Evolutionary conservation across 495 filamentous ascomycete genomes (phyloP), one percentile per base, ranked within the genome.

Genomic region (Talaromyces borbonicus): DNA sequence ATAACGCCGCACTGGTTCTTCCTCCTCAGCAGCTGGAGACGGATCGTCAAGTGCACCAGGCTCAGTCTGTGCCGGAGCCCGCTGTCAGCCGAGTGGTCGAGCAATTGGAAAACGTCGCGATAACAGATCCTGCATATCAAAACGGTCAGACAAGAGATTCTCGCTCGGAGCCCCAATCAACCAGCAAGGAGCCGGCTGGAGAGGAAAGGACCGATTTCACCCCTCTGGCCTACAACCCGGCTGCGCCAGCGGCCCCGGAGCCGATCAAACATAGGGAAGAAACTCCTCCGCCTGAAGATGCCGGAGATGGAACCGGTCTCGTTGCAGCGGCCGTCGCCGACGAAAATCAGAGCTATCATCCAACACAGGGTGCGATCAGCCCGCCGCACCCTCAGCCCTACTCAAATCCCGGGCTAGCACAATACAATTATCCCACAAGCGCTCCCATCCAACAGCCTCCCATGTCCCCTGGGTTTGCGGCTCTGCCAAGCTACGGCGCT

Each of bases 151-250:
- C 68, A 0, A 68, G 55, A 32, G 67, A 70, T 43, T 74, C 75
- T 20, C 55, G 63, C 26, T 58, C 66, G 0, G 56, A 66, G n/a
- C 52, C 62, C 22, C 58, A 65, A 33, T 68, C 67, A 35, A 66
- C 58, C 51, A 53, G 52, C 22, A 49, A 63, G 19, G 60, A 69
- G 20, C 58, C 62, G 27, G 56, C 61, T 20, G 59, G 61, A 3
- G 55, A 57, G 32, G 49, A 48, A 14, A 43, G 50, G 25, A n/a
- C 42, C 16, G 68, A 55, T 37, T 80, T 76, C 42, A 69, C 73
- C n/a, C 85, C 87, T n/a, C 75, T 92, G 43, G 77, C 87, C 2
- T 95, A 95, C 53, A 95, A 95, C 61, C 89, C 89, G 1, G 87
- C 89, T 0, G 87, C 89, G 1, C 89, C 89, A 8, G 70, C 89